A percentile compares a stretch with the other conserved stretches of the same genome.
phyloP scores from a whole-genome alignment of 208 protist species.

The Trypanosoma lewisi region DNA sequence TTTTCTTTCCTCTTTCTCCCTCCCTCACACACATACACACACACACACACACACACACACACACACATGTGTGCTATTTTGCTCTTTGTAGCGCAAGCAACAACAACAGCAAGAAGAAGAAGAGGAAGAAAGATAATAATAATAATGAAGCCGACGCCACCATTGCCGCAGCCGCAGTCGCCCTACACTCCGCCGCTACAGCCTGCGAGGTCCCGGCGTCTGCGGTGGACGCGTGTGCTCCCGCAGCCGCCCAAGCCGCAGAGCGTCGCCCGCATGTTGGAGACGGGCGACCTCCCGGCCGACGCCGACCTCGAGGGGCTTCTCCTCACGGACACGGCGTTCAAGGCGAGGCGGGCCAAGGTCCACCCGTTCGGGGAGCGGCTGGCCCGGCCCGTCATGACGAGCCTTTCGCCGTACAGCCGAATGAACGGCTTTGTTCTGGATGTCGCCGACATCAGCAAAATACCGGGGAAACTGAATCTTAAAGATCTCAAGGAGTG shows the following conservation, averaged over 20 bases:
- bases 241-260: background rate
- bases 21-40: too few relatives aligned
- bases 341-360: conserved; percentile 40
- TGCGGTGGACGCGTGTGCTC: too few relatives aligned
- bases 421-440: conserved; percentile 58
- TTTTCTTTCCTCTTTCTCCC: too few relatives aligned
- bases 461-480: conserved; percentile 71
- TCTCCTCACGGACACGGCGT: conserved; percentile 56
- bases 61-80: too few relatives aligned
- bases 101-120: too few relatives aligned
- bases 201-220: background rate
- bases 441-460: conserved; percentile 72
- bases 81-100: too few relatives aligned
- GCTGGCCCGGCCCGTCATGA: conserved; percentile 45
- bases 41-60: too few relatives aligned
- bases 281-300: conserved; percentile 37
- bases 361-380: conserved; percentile 27
- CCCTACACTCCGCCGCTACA: conserved; percentile 15
- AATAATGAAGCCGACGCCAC: background rate
- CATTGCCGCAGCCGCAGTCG: background rate
- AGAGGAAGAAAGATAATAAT: too few relatives aligned
- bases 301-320: conserved; percentile 60
- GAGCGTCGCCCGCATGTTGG: conserved; percentile 45
- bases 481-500: conserved; percentile 69
- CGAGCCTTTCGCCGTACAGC: conserved; percentile 57